Percentiles rank a stretch among this genome's conserved stretches.
Conservation (phyloP, 345 rosid genomes). For the Reutealis trisperma region DNA sequence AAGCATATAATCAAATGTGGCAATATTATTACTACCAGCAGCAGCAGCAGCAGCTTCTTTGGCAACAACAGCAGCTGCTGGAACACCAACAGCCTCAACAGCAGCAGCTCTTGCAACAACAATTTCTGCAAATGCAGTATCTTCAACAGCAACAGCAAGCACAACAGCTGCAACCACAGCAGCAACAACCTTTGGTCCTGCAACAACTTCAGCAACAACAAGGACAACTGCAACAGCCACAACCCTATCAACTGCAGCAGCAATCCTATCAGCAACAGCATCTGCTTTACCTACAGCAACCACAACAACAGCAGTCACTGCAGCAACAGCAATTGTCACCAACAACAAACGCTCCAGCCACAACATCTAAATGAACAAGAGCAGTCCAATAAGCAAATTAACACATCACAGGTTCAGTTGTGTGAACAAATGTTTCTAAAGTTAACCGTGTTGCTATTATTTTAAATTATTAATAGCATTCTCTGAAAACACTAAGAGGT, state of each 20-base stretch:
- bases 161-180: constrained; percentile 14
- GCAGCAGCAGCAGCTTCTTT: constrained; percentile 55
- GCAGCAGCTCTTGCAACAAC: constrained; percentile 35
- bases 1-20: constrained; percentile 73
- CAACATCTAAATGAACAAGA: constrained; percentile 21
- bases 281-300: neutral
- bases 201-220: too few species aligned
- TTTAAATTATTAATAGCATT: neutral
- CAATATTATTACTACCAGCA: constrained; percentile 75
- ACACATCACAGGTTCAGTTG: constrained; percentile 31
- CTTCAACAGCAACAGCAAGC: constrained; percentile 20
- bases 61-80: constrained; percentile 44
- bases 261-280: constrained; percentile 24
- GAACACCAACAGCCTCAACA: constrained; percentile 35
- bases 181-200: constrained; percentile 15
- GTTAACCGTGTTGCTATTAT: neutral
- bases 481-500: neutral
- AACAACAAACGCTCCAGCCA: neutral
- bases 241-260: constrained; percentile 32
- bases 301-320: constrained; percentile 5
- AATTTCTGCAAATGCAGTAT: constrained; percentile 24
- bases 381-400: constrained; percentile 27
- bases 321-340: constrained; percentile 10
- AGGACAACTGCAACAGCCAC: constrained; percentile 22
- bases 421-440: neutral